phyloP scores from a whole-genome alignment of 352 stramenopile genomes.

The Phytophthora lateralis region DNA sequence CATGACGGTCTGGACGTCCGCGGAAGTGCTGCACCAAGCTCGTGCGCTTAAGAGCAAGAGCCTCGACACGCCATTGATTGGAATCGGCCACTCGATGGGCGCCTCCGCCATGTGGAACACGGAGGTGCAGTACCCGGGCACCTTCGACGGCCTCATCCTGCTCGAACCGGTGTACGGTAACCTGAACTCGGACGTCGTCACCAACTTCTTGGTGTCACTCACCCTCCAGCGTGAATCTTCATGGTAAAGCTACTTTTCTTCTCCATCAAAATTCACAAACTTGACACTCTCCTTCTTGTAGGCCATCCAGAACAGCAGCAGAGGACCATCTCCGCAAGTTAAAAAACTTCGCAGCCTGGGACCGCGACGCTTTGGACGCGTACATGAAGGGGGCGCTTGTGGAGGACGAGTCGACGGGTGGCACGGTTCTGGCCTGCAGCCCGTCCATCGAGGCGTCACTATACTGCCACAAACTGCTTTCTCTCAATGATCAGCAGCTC shows the following conservation, averaged over 20 bases:
- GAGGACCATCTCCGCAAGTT: conserved; percentile 34
- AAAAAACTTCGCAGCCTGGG: conserved; percentile 50
- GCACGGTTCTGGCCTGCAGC: conserved; percentile 38
- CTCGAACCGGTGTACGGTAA: conserved; percentile 48
- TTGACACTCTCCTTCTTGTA: conserved; percentile 8
- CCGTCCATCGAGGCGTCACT: conserved; percentile 45
- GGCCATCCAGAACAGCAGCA: conserved; percentile 31
- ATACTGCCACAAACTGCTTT: conserved; percentile 31
- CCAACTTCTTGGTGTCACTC: conserved; percentile 45
- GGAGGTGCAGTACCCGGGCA: conserved; percentile 43
- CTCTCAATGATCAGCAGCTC: conserved; percentile 28
- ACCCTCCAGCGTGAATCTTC: conserved; percentile 41
- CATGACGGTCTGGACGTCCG: conserved; percentile 27
- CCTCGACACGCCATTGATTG: conserved; percentile 39
- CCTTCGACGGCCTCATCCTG: conserved; percentile 51
- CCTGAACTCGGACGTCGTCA: conserved; percentile 14
- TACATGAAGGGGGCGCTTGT: conserved; percentile 41
- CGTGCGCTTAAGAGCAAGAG: conserved; percentile 14
- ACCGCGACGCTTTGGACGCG: conserved; percentile 37
- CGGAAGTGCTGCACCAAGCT: conserved; percentile 37
- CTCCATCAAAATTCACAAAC: background rate
- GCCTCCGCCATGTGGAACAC: conserved; percentile 43
- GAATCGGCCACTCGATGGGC: conserved; percentile 59
- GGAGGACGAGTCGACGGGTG: conserved; percentile 16
- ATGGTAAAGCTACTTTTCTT: conserved; percentile 10